Base-by-base conservation (phyloP, 2,329 filamentous ascomycete genomes). In the Ceratocystiopsis brevicomis region DNA sequence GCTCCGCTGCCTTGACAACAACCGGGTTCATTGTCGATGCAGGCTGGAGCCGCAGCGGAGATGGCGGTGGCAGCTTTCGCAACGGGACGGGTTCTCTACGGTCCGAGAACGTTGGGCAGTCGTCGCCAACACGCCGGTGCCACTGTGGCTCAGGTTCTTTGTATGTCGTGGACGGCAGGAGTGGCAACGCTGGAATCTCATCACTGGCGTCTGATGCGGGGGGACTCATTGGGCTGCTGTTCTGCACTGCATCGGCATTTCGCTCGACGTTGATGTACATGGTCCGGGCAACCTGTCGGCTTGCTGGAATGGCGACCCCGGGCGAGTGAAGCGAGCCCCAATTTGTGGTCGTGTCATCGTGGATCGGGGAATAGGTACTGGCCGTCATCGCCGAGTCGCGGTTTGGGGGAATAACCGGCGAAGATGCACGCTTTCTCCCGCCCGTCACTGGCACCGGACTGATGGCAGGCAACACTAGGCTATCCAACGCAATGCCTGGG, bases 81-180 rank as follows among this genome's bases (percentile, higher is more conserved):
- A 61, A 62, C 36, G 60, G 61, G 6, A 53, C 56, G 43, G 58
- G 62, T 35, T 61, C 57, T 51, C 62, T 64, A 45, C 72, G 64
- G 34, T 63, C 62, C 1, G 75, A 76, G 51, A 79, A 79, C 2
- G 69, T 66, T 18, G 70, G 71, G 44, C 68, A 68, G 18, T 68
- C 60, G 38, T 78, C 70, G 19, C 75, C 75, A 40, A 78, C 59
- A 3, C 73, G 69, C 34, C 61, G 64, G 53, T 78, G 71, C 65
- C 72, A 77, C 50, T 50, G 42, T 6, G 59, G 56, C 21, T 55
- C 42, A 15, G 13, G 33, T 11, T 8, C 38, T 19, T 43, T 40
- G 39, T 44, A 46, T 33, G 39, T 44, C 39, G 41, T 45, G 3
- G 42, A 39, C 10, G 45, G 39, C 18, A 44, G 36, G 36, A 45